Evolutionary conservation across 768 basidiomycete species (phyloP).

Genomic region (Suillus fuscotomentosus): DNA sequence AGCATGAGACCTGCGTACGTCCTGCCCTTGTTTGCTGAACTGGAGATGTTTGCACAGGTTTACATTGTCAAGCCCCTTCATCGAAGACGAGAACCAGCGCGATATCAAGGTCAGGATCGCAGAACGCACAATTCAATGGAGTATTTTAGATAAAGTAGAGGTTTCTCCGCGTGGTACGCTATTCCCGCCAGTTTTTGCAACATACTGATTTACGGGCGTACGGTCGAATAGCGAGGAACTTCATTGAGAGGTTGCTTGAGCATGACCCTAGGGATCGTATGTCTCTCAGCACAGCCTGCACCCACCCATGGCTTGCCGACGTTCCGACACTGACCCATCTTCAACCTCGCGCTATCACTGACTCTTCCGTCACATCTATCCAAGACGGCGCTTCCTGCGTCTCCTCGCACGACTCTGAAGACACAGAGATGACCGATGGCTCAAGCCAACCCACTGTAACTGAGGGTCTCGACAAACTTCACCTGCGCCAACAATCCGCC

Average conservation of each 20-base stretch:
- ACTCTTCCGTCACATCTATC: constrained; percentile 21
- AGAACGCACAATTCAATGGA: constrained; percentile 63
- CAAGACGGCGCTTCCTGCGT: constrained; percentile 13
- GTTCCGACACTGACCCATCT: background rate
- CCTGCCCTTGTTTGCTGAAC: constrained; percentile 11
- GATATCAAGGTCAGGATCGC: constrained; percentile 63
- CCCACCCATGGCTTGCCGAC: constrained; percentile 71
- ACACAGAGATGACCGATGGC: constrained; percentile 16
- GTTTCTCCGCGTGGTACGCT: constrained; percentile 49
- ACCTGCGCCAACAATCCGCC: constrained; percentile 24
- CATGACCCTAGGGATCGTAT: constrained; percentile 66
- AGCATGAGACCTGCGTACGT: constrained; percentile 21
- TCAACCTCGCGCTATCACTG: constrained; percentile 8
- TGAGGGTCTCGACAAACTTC: constrained; percentile 31
- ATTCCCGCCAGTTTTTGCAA: background rate
- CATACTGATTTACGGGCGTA: constrained; percentile 5
- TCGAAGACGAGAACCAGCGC: constrained; percentile 63
- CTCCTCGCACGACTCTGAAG: constrained; percentile 5
- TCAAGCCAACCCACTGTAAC: constrained; percentile 28
- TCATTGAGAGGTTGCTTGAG: constrained; percentile 65
- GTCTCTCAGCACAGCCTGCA: constrained; percentile 63
- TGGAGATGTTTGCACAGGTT: constrained; percentile 46
- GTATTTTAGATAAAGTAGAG: constrained; percentile 35
- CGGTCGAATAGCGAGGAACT: constrained; percentile 57
- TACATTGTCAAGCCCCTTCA: constrained; percentile 75